Conservation (phyloP, 1,284 basidiomycete species). For the Phylloporus gajari region DNA sequence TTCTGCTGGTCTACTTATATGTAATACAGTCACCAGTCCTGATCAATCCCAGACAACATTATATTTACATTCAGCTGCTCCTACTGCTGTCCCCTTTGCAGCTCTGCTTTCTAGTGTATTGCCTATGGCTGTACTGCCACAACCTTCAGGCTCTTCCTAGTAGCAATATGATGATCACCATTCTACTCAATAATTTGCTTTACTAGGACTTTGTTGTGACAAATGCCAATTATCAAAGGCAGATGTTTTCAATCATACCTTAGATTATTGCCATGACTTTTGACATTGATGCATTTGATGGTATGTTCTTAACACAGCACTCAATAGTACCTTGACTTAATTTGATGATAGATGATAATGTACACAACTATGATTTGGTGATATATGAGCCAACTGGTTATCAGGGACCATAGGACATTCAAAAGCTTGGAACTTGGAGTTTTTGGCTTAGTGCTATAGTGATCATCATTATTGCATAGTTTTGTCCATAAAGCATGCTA, state of each 20-base stretch:
- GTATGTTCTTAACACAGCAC: constrained; percentile 49
- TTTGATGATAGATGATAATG: constrained; percentile 43
- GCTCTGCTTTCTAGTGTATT: constrained; percentile 66
- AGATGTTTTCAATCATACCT: constrained; percentile 73
- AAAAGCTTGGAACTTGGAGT: constrained; percentile 76
- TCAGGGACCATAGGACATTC: constrained; percentile 53
- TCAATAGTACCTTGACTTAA: constrained; percentile 40
- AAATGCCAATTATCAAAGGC: constrained; percentile 58
- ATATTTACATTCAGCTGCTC: constrained; percentile 32
- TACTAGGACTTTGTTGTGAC: constrained; percentile 73
- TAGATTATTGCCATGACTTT: constrained; percentile 62
- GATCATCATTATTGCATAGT: constrained; percentile 70
- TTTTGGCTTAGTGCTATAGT: constrained; percentile 80
- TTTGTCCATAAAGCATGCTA: constrained; percentile 69
- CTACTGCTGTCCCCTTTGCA: constrained; percentile 46
- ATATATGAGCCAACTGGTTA: constrained; percentile 69
- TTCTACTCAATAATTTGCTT: constrained; percentile 67
- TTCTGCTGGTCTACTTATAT: too few species aligned
- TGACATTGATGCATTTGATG: constrained; percentile 47
- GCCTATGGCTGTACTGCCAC: constrained; percentile 70
- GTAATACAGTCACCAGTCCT: constrained; percentile 61
- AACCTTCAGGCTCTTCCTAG: constrained; percentile 43
- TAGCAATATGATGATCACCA: constrained; percentile 60
- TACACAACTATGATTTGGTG: constrained; percentile 68
- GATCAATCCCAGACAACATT: constrained; percentile 62